Base-by-base conservation (phyloP, 1,139 yeast species). In the Yamadazyma trypodendri region DNA sequence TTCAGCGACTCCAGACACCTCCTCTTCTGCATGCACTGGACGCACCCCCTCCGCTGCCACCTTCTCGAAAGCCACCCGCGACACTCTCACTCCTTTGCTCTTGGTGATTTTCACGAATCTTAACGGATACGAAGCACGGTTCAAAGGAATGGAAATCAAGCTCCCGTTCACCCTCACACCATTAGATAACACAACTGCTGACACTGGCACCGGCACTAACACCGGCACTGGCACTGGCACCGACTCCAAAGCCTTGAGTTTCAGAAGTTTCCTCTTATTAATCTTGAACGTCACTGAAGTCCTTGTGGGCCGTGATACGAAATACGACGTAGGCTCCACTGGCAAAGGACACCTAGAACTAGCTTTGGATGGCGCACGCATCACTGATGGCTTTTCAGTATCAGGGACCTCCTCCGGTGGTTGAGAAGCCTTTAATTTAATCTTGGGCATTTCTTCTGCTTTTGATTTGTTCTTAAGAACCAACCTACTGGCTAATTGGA, bases 71-170 rank as follows among this genome's bases (percentile, higher is more conserved):
- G 33, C 23, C 10, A 18, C 23, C 20, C 40, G 32, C 2, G 45
- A 42, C 10, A 25, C 34, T 2, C 9, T 34, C 0, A 28, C 18
- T 3, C 11, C 10, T 15, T 31, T 31, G 5, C 58, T 53, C 34
- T 49, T 55, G 6, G 62, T 56, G 10, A 65, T 63, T 37, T 50
- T 61, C 21, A 66, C 61, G 38, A 54, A 66, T 34, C 68, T 45
- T 7, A 36, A 15, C 9, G 38, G 38, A 16, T 28, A 20, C 13
- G 15, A 14, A 9, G 27, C 24, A 2, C 16, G 17, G 20, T 16
- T 20, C 24, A 42, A 11, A 6, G 45, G 40, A 15, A 45, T 41
- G 1, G 44, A 34, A 6, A 48, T 42, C 2, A 36, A 5, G 1
- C 45, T 39, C 2, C 51, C 56, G 28, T 34, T 28, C 8, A 50